Evolutionary conservation across 179 eudicot genomes (phyloP), one percentile per base, ranked within the genome.

Genomic region (Amaranthus tricolor): DNA sequence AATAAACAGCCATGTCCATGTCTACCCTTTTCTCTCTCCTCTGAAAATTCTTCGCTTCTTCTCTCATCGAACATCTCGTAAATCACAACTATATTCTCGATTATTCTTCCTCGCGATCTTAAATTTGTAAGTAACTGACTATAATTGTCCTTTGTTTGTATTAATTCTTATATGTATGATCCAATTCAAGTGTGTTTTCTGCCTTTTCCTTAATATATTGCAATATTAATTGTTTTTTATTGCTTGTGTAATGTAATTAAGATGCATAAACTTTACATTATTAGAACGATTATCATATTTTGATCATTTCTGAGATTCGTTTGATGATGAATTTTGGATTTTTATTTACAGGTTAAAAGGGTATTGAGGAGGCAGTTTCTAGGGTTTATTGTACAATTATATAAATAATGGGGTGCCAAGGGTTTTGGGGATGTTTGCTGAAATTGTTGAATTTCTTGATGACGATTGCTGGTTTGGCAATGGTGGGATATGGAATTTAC

Each of bases 401-500:
- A 73, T n/a, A 75, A 82, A 31, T 31, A 73, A 93, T 93, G 98
- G 92, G 92, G 62, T 96, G 98, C 65, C 87, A 83, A 59, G 97
- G 98, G 49, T 96, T 81, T 77, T 84, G 87, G 86, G 96, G 94
- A 71, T 96, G 97, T 79, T 44, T 96, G 51, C 70, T 96, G 85
- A 96, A 91, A 88, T 84, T 93, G n/a, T 76, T 96, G 54, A 96
- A 96, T 82, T 87, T 96, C 72, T 80, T 96, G 68, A 68, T 96
- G 84, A 88, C 90, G 45, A 81, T 96, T 66, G 83, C 79, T 24
- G 99, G 98, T 69, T 63, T 96, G 79, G 94, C 98, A 0, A 88
- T 91, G 84, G 84, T 96, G 79, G 99, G 96, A 0, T 96, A 91
- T 74, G 99, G 98, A 58, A 82, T 96, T 78, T 96, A 93, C 88